A percentile compares a stretch with the other conserved stretches of the same genome.
phyloP scores from a whole-genome alignment of 768 basidiomycete species.

The Daedaleopsis nitida region DNA sequence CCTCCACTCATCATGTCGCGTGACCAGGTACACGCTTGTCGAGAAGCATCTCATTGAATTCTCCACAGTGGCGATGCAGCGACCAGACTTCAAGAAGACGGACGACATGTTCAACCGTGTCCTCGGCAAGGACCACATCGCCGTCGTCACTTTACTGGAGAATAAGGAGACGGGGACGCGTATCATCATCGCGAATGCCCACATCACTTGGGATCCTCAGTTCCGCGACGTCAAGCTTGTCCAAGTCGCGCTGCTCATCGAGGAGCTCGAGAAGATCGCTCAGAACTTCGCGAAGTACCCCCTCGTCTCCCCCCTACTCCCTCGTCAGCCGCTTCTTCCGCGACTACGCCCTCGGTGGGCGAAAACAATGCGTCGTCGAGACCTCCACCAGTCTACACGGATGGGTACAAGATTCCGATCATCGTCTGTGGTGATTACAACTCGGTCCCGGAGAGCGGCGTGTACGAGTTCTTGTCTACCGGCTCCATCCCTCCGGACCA shows the following conservation, averaged over 20 bases:
- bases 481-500: conserved; percentile 75
- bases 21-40: conserved; percentile 75
- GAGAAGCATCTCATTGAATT: conserved; percentile 95
- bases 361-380: conserved; percentile 40
- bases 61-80: conserved; percentile 88
- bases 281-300: conserved; percentile 85
- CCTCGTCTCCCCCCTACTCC: conserved; percentile 52
- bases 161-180: conserved; percentile 85
- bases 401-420: conserved; percentile 87
- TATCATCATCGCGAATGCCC: conserved; percentile 86
- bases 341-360: conserved; percentile 31
- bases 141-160: conserved; percentile 85
- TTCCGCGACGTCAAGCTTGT: conserved; percentile 97
- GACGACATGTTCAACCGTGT: conserved; percentile 99
- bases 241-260: conserved; percentile 88
- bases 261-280: conserved; percentile 91
- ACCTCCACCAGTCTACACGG: conserved; percentile 70
- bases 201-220: conserved; percentile 91
- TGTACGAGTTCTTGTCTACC: conserved; percentile 86
- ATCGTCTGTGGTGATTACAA: conserved; percentile 97
- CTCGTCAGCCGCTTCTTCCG: conserved; percentile 28
- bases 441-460: conserved; percentile 81
- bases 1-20: conserved; percentile 1
- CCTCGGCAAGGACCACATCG: conserved; percentile 91
- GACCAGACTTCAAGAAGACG: conserved; percentile 93